Base-by-base conservation (phyloP, 2,329 filamentous ascomycete genomes). In the Scytalidium lignicola region DNA sequence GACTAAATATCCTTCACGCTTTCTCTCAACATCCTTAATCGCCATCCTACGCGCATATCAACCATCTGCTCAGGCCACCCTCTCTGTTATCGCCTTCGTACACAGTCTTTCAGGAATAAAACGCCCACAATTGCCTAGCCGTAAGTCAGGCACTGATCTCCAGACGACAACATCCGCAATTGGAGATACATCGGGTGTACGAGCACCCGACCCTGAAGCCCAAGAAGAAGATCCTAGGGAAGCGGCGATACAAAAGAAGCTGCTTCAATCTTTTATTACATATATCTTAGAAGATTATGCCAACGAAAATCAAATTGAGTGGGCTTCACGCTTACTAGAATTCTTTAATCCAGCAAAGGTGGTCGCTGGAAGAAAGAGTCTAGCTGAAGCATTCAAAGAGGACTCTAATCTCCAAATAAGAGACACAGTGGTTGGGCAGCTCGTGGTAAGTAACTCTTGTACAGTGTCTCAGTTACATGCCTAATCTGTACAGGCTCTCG, bases 251-350 rank as follows among this genome's bases (percentile, higher is more conserved):
- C 80, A 85, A 59, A 73, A 73, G 29, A 80, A 78, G 50, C 70
- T 92, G 15, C 68, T 92, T 20, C 84, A 89, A 61, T 83, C 84
- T 1, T 91, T 93, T 64, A 74, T 89, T n/a, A 89, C 86, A 0
- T 86, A 88, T 62, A 70, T 91, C 17, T 68, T 91, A 10, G 87
- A 91, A 62, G 79, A 85, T 42, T 92, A 89, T 56, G 76, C 88
- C 52, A 82, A 82, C 55, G 71, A 68, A 6, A 78, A 82, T 55
- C 70, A 72, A 20, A 65, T 85, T 64, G 75, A 79, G 42, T 85
- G 82, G 82, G 75, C 82, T 2, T 70, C 78, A 13, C 71, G 88
- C 45, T 65, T 90, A 49, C 74, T 87, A 53, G 88, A 92, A 66
- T 82, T 78, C 51, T 80, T 83, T 54, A 74, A 80, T 46, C 86